phyloP scores from a whole-genome alignment of 2,329 filamentous ascomycete species.

The Zymoseptoria pseudotritici region DNA sequence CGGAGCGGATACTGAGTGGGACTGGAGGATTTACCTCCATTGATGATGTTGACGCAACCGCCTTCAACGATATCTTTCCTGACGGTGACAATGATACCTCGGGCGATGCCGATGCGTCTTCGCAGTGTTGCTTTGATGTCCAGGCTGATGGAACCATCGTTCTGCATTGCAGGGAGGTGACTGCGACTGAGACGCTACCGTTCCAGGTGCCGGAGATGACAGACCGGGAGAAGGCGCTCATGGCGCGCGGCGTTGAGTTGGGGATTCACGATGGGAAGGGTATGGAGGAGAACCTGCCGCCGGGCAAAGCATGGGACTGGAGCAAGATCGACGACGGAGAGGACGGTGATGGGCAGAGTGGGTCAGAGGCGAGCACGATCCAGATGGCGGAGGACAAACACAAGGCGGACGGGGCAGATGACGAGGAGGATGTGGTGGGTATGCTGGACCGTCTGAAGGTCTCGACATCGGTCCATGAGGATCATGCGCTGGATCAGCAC shows the following conservation, averaged over 20 bases:
- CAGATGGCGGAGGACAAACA: too few species aligned
- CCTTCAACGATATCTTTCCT: not conserved
- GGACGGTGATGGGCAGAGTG: not conserved
- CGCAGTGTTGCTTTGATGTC: not conserved
- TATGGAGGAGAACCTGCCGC: not conserved
- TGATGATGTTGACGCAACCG: not conserved
- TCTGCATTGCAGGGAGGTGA: not conserved
- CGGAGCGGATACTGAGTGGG: too few species aligned
- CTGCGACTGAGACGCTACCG: not conserved
- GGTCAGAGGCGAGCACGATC: not conserved
- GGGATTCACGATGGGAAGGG: not conserved
- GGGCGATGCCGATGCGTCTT: not conserved
- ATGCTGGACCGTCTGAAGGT: too few species aligned
- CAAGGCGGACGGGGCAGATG: too few species aligned
- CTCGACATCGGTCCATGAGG: too few species aligned
- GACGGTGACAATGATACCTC: not conserved
- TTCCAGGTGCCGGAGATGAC: not conserved
- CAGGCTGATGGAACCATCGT: not conserved
- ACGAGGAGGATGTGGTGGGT: too few species aligned
- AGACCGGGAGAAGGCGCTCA: not conserved
- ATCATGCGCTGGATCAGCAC: too few species aligned
- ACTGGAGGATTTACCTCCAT: not conserved
- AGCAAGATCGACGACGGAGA: not conserved
- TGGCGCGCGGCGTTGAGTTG: not conserved
- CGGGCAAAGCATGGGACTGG: not conserved